Base-by-base conservation (phyloP, 1,284 basidiomycete species). In the Cutaneotrichosporon mucoides region DNA sequence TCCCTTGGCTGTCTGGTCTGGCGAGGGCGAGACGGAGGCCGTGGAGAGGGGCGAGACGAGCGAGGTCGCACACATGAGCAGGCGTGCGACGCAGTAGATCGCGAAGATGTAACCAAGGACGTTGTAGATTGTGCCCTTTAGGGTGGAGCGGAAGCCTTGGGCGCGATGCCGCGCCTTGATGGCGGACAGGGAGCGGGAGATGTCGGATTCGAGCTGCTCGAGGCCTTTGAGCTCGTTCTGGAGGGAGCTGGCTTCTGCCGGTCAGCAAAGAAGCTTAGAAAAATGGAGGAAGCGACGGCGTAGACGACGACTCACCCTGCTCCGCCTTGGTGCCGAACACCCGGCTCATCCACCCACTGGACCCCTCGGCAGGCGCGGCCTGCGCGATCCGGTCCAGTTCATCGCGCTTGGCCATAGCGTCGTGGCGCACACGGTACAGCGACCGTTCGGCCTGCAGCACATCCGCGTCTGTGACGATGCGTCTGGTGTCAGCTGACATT, bases 61-160 rank as follows among this genome's bases (percentile, higher is more conserved):
- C 2, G 75, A 76, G 0, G 72, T 67, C 10, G 75, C 65, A 60
- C 75, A 77, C 71, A 79, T 76, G 15, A 75, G 38, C 7, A 79
- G 57, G 15, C 78, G 71, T 1, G 73, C 74, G 2, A 69, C 69
- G 61, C 78, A 79, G 65, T 79, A 78, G 12, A 70, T 47, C 1
- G 75, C 76, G 56, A 77, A 77, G 4, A 75, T 60, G 60, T 76
- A 73, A 6, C 76, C 76, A 43, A 76, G 51, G 11, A 75, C 41
- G 47, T 75, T 69, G 66, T 75, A 78, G 7, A 71, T 38, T 15
- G 66, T 67, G 0, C 78, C 78, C 0, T 65, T 57, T 11, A 74
- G 53, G 3, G 75, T 78, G 11, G 66, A 61, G 4, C 73, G 70
- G 57, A 76, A 79, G 10, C 72, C 72, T 61, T 77, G 76, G 2